These are phyloP conservation scores for Aspergillus haitiensis DNA, from an alignment of 495 filamentous ascomycete genomes.

Conservation along the genomic window DNA sequence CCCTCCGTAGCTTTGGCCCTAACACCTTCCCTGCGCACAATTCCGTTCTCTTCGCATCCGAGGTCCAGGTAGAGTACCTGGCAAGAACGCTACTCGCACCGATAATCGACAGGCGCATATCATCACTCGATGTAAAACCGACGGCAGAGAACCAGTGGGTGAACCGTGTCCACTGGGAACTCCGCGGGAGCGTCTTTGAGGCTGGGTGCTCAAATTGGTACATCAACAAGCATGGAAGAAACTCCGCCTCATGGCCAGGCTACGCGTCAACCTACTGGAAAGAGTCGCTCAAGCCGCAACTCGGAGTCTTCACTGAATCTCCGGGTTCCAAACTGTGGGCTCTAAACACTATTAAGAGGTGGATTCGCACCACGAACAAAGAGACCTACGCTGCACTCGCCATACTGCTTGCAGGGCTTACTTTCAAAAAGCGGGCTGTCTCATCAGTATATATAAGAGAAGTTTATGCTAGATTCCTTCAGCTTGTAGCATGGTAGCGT, in stretches of 20 bases:
- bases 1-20: conserved; percentile 58
- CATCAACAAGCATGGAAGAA: conserved; percentile 49
- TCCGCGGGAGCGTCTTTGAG: conserved; percentile 49
- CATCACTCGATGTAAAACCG: conserved; percentile 35
- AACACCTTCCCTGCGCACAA: conserved; percentile 61
- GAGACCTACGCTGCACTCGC: conserved; percentile 7
- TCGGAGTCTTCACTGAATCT: conserved; percentile 18
- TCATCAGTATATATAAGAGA: too few species aligned
- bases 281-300: conserved; percentile 21
- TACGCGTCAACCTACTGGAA: conserved; percentile 27
- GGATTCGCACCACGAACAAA: conserved; percentile 8
- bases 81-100: conserved; percentile 28
- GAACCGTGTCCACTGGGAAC: conserved; percentile 42
- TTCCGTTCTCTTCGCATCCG: conserved; percentile 52
- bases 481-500: too few species aligned
- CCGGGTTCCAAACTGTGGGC: conserved; percentile 21
- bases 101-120: conserved; percentile 30
- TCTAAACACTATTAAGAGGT: conserved; percentile 12
- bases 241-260: conserved; percentile 50
- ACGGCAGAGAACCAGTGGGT: conserved; percentile 50
- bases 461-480: too few species aligned
- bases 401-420: too few species aligned
- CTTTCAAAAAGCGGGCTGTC: too few species aligned
- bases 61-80: conserved; percentile 50
- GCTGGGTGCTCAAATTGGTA: conserved; percentile 57